phyloP scores from a whole-genome alignment of 371 early-diverging fungal species.

The Rhizomucor miehei region DNA sequence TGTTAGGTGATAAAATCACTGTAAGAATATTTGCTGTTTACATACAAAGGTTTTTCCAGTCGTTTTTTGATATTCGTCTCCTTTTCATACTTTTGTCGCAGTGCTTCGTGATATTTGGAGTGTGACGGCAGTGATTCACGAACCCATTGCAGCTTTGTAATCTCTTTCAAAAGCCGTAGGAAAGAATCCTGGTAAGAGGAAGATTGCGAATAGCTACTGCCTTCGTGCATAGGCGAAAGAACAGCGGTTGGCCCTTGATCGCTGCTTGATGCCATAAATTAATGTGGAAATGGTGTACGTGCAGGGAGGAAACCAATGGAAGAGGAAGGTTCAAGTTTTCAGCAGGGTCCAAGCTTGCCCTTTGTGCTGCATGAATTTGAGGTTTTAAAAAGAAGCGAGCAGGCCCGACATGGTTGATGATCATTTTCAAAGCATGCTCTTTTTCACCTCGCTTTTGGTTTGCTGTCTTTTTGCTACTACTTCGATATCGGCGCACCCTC shows the following conservation, averaged over 20 bases:
- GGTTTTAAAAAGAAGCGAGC: too few species aligned
- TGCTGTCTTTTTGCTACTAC: too few species aligned
- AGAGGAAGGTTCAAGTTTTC: not conserved
- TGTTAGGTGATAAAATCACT: too few species aligned
- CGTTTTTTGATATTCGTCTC: conserved; percentile 23
- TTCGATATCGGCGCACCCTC: too few species aligned
- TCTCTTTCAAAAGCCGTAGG: conserved; percentile 26
- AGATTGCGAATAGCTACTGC: not conserved
- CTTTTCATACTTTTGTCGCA: conserved; percentile 30
- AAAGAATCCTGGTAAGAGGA: conserved; percentile 16
- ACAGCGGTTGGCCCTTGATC: too few species aligned
- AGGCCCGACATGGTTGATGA: too few species aligned
- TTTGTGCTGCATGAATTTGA: too few species aligned
- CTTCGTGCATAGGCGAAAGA: too few species aligned
- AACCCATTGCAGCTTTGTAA: conserved; percentile 42
- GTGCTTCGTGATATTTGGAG: conserved; percentile 36
- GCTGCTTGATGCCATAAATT: not conserved
- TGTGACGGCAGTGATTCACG: conserved; percentile 45
- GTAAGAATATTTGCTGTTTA: not conserved
- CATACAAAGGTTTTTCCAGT: conserved; percentile 36
- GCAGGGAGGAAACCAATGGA: not conserved
- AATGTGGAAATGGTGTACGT: not conserved
- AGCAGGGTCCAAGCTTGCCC: too few species aligned
- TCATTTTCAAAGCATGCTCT: too few species aligned
- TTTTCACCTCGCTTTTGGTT: too few species aligned